Base-by-base conservation (phyloP, 1,284 basidiomycete species). In the Waitea zeae region DNA sequence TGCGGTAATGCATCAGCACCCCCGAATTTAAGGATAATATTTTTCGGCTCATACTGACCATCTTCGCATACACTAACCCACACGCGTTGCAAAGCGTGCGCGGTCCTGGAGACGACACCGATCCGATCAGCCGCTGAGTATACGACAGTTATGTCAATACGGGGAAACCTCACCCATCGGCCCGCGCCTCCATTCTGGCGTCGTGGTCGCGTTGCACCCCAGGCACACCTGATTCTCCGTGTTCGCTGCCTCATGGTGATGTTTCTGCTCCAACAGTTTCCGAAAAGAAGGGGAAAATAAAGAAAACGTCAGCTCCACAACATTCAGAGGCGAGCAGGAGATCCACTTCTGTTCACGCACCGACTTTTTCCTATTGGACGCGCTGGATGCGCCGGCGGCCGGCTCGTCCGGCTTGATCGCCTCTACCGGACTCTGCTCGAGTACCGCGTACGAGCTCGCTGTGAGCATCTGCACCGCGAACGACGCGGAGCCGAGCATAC, bases 131-230 rank as follows among this genome's bases (percentile, higher is more conserved):
- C 19, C 15, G 26, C 39, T 36, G 40, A 31, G 31, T 30, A 18
- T 29, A 27, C 17, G 41, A n/a, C n/a, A n/a, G n/a, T n/a, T n/a
- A 30, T 31, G 13, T 41, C 17, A 29, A 33, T 32, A 38, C n/a
- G 34, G 12, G 36, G 12, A 30, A 40, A 15, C 56, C 63, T 50
- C 47, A 82, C 79, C 80, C 56, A 84, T 53, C 12, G 80, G 80
- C 1, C 80, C 80, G 43, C 80, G 56, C 37, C 80, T 61, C 80
- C 81, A 84, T 58, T 84, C 80, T 4, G 80, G 80, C 38, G 81
- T 84, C 36, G 79, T 74, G n/a, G 80, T 84, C 39, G 80, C 80
- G 44, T 59, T 64, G 53, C 80, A 84, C 19, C 78, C 81, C 20
- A 80, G 57, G 51, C 80, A 84, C 24, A 65, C 74, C 51, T 81